Conservation (phyloP, 805 yeast genomes). For the Kluyveromyces aestuarii region DNA sequence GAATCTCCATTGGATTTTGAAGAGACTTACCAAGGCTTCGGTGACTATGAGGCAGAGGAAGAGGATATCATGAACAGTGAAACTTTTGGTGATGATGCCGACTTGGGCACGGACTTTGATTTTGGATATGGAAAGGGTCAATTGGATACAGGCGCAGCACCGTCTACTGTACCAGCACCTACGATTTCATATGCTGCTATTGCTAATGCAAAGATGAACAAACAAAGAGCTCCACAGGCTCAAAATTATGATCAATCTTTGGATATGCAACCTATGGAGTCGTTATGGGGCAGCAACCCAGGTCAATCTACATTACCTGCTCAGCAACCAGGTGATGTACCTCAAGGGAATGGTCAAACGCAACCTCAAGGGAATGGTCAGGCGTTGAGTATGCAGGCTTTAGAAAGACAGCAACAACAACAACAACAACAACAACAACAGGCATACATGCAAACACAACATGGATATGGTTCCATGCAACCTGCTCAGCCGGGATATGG, state of each 20-base stretch:
- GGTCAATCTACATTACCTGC: conserved; percentile 4
- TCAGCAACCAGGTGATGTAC: conserved; percentile 13
- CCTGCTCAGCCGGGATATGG: conserved; percentile 17
- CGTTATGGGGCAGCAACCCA: conserved; percentile 45
- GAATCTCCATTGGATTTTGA: conserved; percentile 57
- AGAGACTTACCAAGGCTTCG: conserved; percentile 74
- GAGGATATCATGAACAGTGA: conserved; percentile 45
- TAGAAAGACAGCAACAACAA: conserved; percentile 72
- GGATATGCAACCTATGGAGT: conserved; percentile 58
- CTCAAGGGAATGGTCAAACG: conserved; percentile 15
- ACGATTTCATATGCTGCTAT: conserved; percentile 27
- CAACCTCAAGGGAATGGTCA: conserved; percentile 7
- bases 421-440: conserved; percentile 54
- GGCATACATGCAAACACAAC: conserved; percentile 18
- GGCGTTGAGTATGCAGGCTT: conserved; percentile 20
- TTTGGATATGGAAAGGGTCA: conserved; percentile 24
- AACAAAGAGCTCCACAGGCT: not conserved
- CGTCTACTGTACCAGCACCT: conserved; percentile 1
- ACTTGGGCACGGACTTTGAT: conserved; percentile 29
- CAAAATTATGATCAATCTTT: conserved; percentile 14
- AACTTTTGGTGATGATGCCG: conserved; percentile 26
- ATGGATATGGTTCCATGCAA: conserved; percentile 15
- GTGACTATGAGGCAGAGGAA: conserved; percentile 59
- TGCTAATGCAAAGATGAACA: conserved; percentile 30
- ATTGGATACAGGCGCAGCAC: not conserved